Evolutionary conservation across 441 rosid genomes (phyloP).

Genomic region (Aquilaria agallochum): DNA sequence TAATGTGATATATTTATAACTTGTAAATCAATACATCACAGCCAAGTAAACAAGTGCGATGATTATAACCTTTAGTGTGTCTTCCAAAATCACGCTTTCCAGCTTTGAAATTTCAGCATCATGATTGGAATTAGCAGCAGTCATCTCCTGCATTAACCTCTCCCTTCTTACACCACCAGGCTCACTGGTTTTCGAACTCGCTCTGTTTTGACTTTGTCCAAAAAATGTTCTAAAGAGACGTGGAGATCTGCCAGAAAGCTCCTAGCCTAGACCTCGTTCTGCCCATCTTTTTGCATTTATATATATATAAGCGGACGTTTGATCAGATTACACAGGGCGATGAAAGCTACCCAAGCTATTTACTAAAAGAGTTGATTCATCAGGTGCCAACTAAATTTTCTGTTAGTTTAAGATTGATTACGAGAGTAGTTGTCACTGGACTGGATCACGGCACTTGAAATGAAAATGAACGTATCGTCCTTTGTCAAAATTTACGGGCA

Average conservation of each 20-base stretch:
- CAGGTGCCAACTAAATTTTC: too few relatives aligned
- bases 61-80: constrained; percentile 53
- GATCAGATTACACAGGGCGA: too few relatives aligned
- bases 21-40: constrained; percentile 1
- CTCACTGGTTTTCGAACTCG: too few relatives aligned
- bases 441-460: neutral
- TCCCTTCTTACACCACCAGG: too few relatives aligned
- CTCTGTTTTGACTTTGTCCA: too few relatives aligned
- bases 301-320: too few relatives aligned
- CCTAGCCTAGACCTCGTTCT: too few relatives aligned
- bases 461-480: neutral
- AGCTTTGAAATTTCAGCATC: constrained; percentile 67
- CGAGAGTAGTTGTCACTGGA: too few relatives aligned
- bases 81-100: constrained; percentile 64
- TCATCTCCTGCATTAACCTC: constrained; percentile 11
- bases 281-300: too few relatives aligned
- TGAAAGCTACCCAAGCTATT: too few relatives aligned
- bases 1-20: neutral
- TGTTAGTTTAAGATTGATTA: too few relatives aligned
- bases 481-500: neutral
- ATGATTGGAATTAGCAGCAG: constrained; percentile 43
- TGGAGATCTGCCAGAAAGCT: neutral
- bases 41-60: constrained; percentile 2
- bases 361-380: too few relatives aligned
- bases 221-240: neutral